Base-by-base conservation (phyloP, 148 eudicot species). In the Hydrangea macrophylla region DNA sequence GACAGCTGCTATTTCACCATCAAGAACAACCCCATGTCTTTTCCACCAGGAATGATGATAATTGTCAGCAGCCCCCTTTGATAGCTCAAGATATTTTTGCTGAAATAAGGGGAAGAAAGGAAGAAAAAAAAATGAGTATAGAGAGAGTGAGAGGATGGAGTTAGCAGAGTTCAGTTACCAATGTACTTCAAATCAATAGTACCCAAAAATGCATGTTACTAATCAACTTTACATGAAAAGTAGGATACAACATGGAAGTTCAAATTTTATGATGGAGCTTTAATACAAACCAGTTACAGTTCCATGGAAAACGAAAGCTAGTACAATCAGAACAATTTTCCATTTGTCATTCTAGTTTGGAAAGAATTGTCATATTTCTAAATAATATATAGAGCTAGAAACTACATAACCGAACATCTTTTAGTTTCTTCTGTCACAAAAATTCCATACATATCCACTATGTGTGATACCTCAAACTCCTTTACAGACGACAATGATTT, bases 41-140 rank as follows among this genome's bases (percentile, higher is more conserved):
- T 84, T 90, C 96, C 98, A 86, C 98, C 98, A 94, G 9, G 98
- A 94, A 62, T 69, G 88, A 72, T 94, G 90, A 67, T 88, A 94
- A 75, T 88, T 90, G 63, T 90, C 84, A 51, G 96, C 96, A 80
- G 97, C 98, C 67, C 92, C 94, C 69, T 87, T 88, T 17, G 92
- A 83, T 40, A 94, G 84, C 71, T 90, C 96, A 76, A 94, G 82
- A 73, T 94, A 94, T 65, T 90, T 94, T 78, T 86, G 63, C 96
- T 93, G 88, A 63, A 39, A n/a, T n/a, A n/a, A n/a, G n/a, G n/a
- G n/a, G n/a, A n/a, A n/a, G n/a, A n/a, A n/a, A n/a, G n/a, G n/a
- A 75, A 1, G 32, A 20, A 64, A 61, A 55, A 61, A 35, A 64
- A 25, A 48, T 20, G 53, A 48, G 17, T 48, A 22, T 7, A 17